These are phyloP conservation scores for Drechslerella stenobrocha DNA, from an alignment of 2,329 filamentous ascomycete genomes.

Conservation along the genomic window DNA sequence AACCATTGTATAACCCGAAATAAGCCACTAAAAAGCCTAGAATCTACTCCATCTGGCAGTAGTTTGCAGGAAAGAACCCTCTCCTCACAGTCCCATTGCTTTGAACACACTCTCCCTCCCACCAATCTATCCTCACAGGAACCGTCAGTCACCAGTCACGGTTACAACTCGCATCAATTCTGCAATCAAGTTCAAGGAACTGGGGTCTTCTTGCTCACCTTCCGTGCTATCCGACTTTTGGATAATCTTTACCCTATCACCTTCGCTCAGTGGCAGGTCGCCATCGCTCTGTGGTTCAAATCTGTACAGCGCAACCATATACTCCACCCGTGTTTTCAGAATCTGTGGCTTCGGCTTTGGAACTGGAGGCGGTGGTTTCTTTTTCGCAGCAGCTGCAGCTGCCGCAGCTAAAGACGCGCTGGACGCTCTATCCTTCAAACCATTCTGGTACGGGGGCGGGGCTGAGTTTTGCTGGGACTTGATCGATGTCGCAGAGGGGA, in stretches of 20 bases:
- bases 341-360: slow-evolving; percentile 35
- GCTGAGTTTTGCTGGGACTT: slow-evolving; percentile 6
- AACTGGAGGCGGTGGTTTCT: slow-evolving; percentile 40
- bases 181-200: neutral
- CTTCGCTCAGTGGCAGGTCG: slow-evolving; percentile 30
- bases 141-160: neutral
- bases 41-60: slow-evolving; percentile 35
- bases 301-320: slow-evolving; percentile 27
- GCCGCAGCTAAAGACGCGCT: slow-evolving; percentile 26
- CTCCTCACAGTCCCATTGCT: slow-evolving; percentile 11
- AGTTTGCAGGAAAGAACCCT: slow-evolving; percentile 44
- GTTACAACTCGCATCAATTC: neutral
- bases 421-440: slow-evolving; percentile 1
- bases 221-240: slow-evolving; percentile 32
- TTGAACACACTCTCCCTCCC: slow-evolving; percentile 31
- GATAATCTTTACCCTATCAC: slow-evolving; percentile 35
- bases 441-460: neutral
- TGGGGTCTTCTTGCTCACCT: slow-evolving; percentile 10
- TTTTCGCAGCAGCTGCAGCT: slow-evolving; percentile 34
- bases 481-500: slow-evolving; percentile 38
- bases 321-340: slow-evolving; percentile 26
- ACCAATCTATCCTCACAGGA: slow-evolving; percentile 38
- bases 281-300: slow-evolving; percentile 30
- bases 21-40: no score
- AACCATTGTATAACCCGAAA: no score